These are phyloP conservation scores for Chamaenerion angustifolium DNA, from an alignment of 345 rosid species.

Conservation along the genomic window DNA sequence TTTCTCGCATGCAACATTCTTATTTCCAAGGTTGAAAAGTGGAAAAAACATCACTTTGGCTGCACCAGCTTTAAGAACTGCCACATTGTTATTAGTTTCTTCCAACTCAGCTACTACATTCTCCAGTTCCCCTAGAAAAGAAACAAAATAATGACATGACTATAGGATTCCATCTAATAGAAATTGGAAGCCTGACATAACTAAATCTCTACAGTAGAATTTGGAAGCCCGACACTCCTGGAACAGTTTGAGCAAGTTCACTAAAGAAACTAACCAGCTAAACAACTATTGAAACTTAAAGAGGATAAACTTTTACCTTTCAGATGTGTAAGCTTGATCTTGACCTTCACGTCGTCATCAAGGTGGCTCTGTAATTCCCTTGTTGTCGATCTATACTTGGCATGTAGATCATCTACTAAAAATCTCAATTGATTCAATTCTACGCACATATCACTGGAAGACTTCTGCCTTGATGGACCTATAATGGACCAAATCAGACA, in stretches of 20 bases:
- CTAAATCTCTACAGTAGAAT: conserved; percentile 6
- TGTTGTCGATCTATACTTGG: conserved; percentile 50
- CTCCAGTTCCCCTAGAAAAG: conserved; percentile 62
- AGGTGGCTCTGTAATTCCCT: conserved; percentile 44
- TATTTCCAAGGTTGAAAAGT: conserved; percentile 49
- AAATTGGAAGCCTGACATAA: conserved; percentile 5
- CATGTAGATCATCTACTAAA: conserved; percentile 48
- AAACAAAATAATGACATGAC: background rate
- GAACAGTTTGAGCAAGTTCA: background rate
- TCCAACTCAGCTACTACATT: conserved; percentile 45
- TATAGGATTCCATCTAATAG: conserved; percentile 10
- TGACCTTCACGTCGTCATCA: conserved; percentile 55
- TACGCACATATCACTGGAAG: conserved; percentile 31
- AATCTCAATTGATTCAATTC: conserved; percentile 57
- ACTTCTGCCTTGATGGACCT: conserved; percentile 37
- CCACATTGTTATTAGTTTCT: conserved; percentile 51
- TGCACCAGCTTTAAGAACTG: conserved; percentile 71
- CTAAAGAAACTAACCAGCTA: background rate
- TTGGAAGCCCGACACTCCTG: background rate
- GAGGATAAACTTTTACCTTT: conserved; percentile 35
- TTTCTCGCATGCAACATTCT: conserved; percentile 45
- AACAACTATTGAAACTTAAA: background rate
- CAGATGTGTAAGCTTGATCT: conserved; percentile 47
- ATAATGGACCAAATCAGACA: conserved; percentile 18
- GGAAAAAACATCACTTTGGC: conserved; percentile 64